Evolutionary conservation across 2,329 filamentous ascomycete species (phyloP).

Genomic region (Fusarium albidum): DNA sequence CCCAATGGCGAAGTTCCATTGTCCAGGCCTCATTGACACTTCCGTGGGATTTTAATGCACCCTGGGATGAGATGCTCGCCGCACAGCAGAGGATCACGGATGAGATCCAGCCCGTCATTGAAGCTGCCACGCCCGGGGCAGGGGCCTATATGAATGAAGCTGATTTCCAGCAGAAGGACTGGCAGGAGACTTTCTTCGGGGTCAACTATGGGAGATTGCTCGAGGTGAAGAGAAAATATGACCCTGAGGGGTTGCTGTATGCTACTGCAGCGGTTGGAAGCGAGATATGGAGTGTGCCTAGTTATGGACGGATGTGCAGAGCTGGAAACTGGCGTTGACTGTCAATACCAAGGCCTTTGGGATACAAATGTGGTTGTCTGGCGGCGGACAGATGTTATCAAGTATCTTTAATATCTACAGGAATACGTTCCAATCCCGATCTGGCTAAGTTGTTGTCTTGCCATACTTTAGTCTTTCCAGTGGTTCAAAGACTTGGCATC

Average conservation of each 20-base stretch:
- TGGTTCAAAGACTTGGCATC: no score
- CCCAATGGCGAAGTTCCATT: slow-evolving; percentile 50
- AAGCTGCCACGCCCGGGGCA: slow-evolving; percentile 49
- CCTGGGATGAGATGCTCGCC: slow-evolving; percentile 42
- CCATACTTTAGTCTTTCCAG: no score
- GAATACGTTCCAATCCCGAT: no score
- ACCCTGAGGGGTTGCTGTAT: slow-evolving; percentile 56
- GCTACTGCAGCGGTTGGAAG: slow-evolving; percentile 58
- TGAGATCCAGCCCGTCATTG: slow-evolving; percentile 37
- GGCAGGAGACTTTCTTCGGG: slow-evolving; percentile 56
- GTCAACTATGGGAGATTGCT: slow-evolving; percentile 51
- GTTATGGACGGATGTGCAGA: slow-evolving; percentile 30
- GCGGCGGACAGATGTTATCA: no score
- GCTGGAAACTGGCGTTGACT: neutral
- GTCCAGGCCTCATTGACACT: slow-evolving; percentile 41
- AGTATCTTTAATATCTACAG: no score
- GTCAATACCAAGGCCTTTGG: no score
- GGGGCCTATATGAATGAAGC: slow-evolving; percentile 62
- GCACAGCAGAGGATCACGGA: slow-evolving; percentile 41
- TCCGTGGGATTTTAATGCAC: slow-evolving; percentile 40
- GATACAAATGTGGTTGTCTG: no score
- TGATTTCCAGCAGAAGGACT: slow-evolving; percentile 53
- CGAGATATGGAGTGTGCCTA: slow-evolving; percentile 52
- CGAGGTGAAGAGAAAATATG: slow-evolving; percentile 59
- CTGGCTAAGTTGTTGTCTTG: no score